A percentile compares a stretch with the other conserved stretches of the same genome.
phyloP scores from a whole-genome alignment of 1,284 basidiomycete genomes.

The Inonotus hispidus region DNA sequence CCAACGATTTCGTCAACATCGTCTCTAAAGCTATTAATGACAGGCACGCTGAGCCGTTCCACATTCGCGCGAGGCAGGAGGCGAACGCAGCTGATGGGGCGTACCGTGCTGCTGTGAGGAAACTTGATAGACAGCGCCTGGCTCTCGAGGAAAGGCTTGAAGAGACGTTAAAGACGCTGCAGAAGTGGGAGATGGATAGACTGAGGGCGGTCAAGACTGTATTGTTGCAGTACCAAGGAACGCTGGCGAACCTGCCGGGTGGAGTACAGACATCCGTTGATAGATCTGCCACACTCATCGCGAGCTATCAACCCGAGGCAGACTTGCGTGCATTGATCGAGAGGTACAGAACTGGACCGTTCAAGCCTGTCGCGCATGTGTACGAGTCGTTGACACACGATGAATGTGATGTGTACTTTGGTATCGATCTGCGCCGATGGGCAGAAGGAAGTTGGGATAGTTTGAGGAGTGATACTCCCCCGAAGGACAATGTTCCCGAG shows the following conservation, averaged over 20 bases:
- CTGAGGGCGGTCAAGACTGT: constrained; percentile 81
- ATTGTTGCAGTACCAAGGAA: constrained; percentile 78
- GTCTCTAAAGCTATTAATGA: constrained; percentile 62
- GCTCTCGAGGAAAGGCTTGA: constrained; percentile 82
- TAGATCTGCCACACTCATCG: constrained; percentile 67
- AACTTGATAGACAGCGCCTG: constrained; percentile 74
- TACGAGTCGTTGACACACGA: constrained; percentile 82
- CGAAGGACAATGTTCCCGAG: constrained; percentile 64
- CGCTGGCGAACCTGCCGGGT: constrained; percentile 64
- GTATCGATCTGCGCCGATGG: constrained; percentile 85
- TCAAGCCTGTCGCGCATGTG: constrained; percentile 76
- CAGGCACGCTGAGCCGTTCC: constrained; percentile 50
- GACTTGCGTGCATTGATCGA: constrained; percentile 83
- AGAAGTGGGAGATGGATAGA: constrained; percentile 82
- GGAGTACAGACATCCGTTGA: constrained; percentile 60
- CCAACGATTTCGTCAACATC: constrained; percentile 62
- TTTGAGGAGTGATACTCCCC: constrained; percentile 44
- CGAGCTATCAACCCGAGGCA: constrained; percentile 80
- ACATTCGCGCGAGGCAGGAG: constrained; percentile 67
- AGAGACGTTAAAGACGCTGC: constrained; percentile 71
- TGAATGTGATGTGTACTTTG: constrained; percentile 80
- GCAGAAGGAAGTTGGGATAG: constrained; percentile 66
- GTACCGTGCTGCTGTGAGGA: constrained; percentile 72
- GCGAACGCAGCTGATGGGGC: constrained; percentile 73
- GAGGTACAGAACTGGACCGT: constrained; percentile 84